Evolutionary conservation across 306 rosid species (phyloP).

Genomic region (Neltuma alba): DNA sequence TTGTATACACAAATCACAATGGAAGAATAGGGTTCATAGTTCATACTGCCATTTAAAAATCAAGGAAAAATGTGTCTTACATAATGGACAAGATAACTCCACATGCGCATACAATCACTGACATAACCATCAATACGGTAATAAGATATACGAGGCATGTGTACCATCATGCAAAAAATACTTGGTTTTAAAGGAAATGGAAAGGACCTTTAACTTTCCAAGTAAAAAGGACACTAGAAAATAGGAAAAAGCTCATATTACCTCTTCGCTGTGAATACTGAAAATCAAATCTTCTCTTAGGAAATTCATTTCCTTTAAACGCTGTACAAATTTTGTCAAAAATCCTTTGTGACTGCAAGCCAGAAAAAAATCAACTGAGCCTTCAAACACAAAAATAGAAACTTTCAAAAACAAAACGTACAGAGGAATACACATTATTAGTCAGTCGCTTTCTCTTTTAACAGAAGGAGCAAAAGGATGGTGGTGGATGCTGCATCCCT

Average conservation of each 20-base stretch:
- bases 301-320: slow-evolving; percentile 78
- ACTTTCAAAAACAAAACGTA: slow-evolving; percentile 20
- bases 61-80: neutral
- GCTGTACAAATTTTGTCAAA: slow-evolving; percentile 64
- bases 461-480: neutral
- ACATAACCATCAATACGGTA: too few relatives aligned
- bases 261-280: slow-evolving; percentile 93
- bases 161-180: neutral
- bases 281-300: slow-evolving; percentile 86
- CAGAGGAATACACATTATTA: slow-evolving; percentile 6
- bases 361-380: slow-evolving; percentile 34
- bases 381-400: slow-evolving; percentile 23
- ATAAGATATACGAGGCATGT: neutral
- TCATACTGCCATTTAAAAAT: neutral
- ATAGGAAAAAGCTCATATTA: slow-evolving; percentile 38
- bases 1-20: neutral
- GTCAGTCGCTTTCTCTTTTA: slow-evolving; percentile 15
- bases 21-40: neutral
- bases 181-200: neutral
- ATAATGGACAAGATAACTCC: neutral
- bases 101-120: neutral
- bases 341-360: slow-evolving; percentile 83
- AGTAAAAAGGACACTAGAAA: slow-evolving; percentile 19
- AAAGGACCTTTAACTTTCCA: neutral
- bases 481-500: neutral